These are phyloP conservation scores for Hygrocybe punicea DNA, from an alignment of 768 basidiomycete species.

Conservation along the genomic window DNA sequence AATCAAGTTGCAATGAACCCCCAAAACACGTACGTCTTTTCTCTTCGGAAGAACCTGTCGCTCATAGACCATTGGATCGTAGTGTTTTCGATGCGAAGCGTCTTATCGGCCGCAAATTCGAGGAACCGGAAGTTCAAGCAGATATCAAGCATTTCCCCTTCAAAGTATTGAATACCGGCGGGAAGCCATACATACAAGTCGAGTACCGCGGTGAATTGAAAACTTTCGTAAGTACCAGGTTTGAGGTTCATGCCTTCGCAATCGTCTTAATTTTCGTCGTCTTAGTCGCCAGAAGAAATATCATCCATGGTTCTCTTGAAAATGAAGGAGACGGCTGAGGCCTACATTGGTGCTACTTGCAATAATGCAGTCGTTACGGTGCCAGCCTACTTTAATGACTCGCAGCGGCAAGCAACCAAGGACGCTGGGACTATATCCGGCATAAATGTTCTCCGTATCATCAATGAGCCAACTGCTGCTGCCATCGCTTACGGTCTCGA, in stretches of 20 bases:
- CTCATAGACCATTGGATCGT: neutral
- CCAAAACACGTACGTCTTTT: conserved; percentile 63
- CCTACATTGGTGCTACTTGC: conserved; percentile 96
- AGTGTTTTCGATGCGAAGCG: conserved; percentile 96
- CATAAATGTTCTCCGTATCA: conserved; percentile 99
- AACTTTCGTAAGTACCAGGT: conserved; percentile 67
- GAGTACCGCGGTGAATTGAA: conserved; percentile 93
- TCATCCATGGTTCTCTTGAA: conserved; percentile 99
- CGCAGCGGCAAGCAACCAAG: conserved; percentile 98
- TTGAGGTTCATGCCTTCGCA: neutral
- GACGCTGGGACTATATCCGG: conserved; percentile 98
- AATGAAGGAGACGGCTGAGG: conserved; percentile 99
- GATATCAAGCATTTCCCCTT: conserved; percentile 94
- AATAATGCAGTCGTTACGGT: conserved; percentile 99
- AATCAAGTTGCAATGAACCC: conserved; percentile 99
- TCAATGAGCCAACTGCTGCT: conserved; percentile 99
- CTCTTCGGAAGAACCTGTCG: too few relatives aligned
- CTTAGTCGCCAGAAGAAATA: conserved; percentile 88
- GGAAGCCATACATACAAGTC: conserved; percentile 95
- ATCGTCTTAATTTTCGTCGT: conserved; percentile 25
- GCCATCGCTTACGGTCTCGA: conserved; percentile 99
- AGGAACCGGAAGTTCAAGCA: conserved; percentile 80
- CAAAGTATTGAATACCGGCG: conserved; percentile 92
- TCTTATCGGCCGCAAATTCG: conserved; percentile 95
- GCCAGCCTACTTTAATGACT: conserved; percentile 99